Evolutionary conservation across 2,329 filamentous ascomycete genomes (phyloP).

Genomic region (Clonostachys byssicola): DNA sequence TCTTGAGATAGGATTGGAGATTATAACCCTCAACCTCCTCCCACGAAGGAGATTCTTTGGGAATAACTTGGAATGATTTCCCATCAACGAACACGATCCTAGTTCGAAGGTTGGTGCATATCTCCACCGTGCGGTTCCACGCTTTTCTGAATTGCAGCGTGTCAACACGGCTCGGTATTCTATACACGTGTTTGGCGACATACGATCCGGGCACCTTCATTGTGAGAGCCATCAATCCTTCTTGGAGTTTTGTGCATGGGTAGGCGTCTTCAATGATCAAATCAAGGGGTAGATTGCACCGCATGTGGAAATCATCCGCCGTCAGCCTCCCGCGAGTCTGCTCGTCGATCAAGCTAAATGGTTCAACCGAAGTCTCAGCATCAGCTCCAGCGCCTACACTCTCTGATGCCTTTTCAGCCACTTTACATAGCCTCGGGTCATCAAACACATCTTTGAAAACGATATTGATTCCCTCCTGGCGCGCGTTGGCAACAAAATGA

Average conservation of each 20-base stretch:
- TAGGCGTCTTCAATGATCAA: slow-evolving; percentile 36
- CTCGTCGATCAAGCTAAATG: neutral
- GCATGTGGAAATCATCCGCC: neutral
- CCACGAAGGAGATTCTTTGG: neutral
- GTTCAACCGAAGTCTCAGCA: neutral
- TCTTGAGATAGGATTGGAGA: neutral
- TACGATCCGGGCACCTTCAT: neutral
- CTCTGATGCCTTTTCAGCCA: neutral
- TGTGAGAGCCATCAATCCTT: slow-evolving; percentile 38
- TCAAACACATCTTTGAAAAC: slow-evolving; percentile 40
- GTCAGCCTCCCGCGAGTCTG: neutral
- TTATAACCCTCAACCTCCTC: neutral
- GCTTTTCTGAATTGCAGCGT: neutral
- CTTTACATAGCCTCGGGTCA: slow-evolving; percentile 28
- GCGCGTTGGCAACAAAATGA: slow-evolving; percentile 1
- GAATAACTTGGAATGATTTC: neutral
- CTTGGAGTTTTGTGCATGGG: slow-evolving; percentile 43
- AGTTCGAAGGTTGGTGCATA: neutral
- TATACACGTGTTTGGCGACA: neutral
- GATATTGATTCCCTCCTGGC: slow-evolving; percentile 24
- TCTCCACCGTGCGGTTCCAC: neutral
- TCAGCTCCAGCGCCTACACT: neutral
- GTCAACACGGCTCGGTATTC: neutral
- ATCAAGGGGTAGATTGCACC: neutral
- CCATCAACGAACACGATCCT: neutral